Conservation (phyloP, 148 eudicot genomes). For the Fallopia convolvulus region DNA sequence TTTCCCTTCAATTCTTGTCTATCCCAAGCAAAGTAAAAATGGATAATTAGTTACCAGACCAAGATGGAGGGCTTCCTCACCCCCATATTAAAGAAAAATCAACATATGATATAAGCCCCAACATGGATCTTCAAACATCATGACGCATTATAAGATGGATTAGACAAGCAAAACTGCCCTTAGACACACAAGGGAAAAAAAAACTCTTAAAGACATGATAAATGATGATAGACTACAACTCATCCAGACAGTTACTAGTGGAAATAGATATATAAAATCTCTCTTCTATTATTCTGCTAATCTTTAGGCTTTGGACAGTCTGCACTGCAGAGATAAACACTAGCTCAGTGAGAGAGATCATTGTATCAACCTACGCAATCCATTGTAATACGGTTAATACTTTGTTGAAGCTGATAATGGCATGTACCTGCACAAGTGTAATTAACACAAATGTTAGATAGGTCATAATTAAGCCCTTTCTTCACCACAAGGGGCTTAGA, state of each 20-base stretch:
- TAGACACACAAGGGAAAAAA: too few species aligned
- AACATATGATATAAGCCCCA: too few species aligned
- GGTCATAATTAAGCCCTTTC: neutral
- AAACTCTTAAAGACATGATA: too few species aligned
- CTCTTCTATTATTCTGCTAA: neutral
- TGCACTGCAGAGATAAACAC: too few species aligned
- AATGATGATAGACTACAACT: neutral
- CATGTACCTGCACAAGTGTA: neutral
- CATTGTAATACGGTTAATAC: too few species aligned
- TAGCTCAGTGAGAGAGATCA: too few species aligned
- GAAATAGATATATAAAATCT: neutral
- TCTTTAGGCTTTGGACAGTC: too few species aligned
- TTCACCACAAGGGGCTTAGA: neutral
- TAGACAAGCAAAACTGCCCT: too few species aligned
- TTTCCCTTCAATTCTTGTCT: conserved; percentile 89
- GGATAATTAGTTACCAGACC: neutral
- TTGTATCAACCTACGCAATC: too few species aligned
- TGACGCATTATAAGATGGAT: too few species aligned
- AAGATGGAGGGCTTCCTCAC: neutral
- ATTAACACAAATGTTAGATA: neutral
- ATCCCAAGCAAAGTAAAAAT: conserved; percentile 12
- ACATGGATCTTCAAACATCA: too few species aligned
- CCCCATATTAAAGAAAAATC: neutral
- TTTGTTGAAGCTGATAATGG: too few species aligned
- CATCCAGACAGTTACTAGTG: neutral